phyloP scores from a whole-genome alignment of 257 asterid genomes.

The Jacaranda copaia region DNA sequence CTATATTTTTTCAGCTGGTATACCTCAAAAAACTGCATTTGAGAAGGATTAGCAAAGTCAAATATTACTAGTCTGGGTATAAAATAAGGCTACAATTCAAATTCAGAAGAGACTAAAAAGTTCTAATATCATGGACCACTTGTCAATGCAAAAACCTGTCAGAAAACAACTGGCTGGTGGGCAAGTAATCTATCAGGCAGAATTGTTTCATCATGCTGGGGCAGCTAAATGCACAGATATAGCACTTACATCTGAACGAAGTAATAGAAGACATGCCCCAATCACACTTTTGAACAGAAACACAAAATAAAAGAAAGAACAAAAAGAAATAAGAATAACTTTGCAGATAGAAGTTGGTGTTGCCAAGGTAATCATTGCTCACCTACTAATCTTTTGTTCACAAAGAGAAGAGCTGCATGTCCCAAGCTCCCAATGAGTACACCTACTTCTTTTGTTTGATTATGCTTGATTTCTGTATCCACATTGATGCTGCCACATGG shows the following conservation, averaged over 20 bases:
- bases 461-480: constrained; percentile 39
- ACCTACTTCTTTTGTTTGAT: constrained; percentile 48
- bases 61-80: neutral
- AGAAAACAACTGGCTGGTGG: neutral
- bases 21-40: neutral
- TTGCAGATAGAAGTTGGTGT: neutral
- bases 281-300: neutral
- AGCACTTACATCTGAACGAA: constrained; percentile 1
- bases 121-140: neutral
- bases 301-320: neutral
- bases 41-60: neutral
- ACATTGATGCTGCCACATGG: constrained; percentile 57
- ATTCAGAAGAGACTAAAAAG: neutral
- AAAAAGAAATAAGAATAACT: constrained; percentile 6
- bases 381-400: constrained; percentile 71
- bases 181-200: neutral
- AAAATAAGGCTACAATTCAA: neutral
- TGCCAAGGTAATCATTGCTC: constrained; percentile 26
- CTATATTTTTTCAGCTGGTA: neutral
- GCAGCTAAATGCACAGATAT: neutral
- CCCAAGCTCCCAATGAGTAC: constrained; percentile 69
- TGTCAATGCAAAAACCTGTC: neutral
- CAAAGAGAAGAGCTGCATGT: constrained; percentile 81
- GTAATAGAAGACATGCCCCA: too few relatives aligned
- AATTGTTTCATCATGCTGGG: neutral